Percentiles rank a stretch among this genome's conserved stretches.
Evolutionary conservation across 1,284 basidiomycete species (phyloP).

Genomic region (Boletus semigastroideus): DNA sequence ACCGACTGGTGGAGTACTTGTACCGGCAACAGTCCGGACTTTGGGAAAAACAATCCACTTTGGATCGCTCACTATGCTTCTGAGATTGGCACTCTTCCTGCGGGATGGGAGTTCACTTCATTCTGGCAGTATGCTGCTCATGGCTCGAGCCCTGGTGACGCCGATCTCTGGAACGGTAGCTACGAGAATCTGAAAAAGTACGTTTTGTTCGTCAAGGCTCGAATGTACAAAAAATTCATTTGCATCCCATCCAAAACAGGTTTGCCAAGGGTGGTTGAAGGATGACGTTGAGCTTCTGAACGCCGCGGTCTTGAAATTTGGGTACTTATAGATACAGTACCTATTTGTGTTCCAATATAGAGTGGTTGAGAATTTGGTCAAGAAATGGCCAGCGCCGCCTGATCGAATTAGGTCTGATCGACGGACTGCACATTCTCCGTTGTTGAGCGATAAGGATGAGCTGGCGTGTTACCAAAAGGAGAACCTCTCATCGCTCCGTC

Average conservation of each 20-base stretch:
- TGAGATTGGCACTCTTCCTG: slow-evolving; percentile 50
- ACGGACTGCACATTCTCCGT: too few relatives aligned
- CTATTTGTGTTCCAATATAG: too few relatives aligned
- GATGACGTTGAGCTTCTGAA: too few relatives aligned
- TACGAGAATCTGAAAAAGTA: slow-evolving; percentile 35
- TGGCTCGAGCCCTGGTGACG: slow-evolving; percentile 54
- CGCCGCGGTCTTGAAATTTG: too few relatives aligned
- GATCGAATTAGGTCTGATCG: too few relatives aligned
- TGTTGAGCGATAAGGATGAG: too few relatives aligned
- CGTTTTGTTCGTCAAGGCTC: background rate
- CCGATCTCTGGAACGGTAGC: slow-evolving; percentile 53
- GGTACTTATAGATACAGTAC: too few relatives aligned
- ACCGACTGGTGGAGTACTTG: slow-evolving; percentile 72
- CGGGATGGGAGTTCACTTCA: slow-evolving; percentile 55
- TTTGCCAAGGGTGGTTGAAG: slow-evolving; percentile 18
- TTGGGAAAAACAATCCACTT: slow-evolving; percentile 51
- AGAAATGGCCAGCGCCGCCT: too few relatives aligned
- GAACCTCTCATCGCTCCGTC: too few relatives aligned
- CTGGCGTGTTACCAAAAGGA: too few relatives aligned
- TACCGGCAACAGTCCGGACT: slow-evolving; percentile 55
- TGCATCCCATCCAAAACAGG: slow-evolving; percentile 5
- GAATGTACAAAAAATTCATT: background rate
- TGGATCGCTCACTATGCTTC: slow-evolving; percentile 59
- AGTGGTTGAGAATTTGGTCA: too few relatives aligned
- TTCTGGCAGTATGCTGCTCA: slow-evolving; percentile 67